Base-by-base conservation (phyloP, 2,329 filamentous ascomycete genomes). In the Phyllosticta citribraziliensis region DNA sequence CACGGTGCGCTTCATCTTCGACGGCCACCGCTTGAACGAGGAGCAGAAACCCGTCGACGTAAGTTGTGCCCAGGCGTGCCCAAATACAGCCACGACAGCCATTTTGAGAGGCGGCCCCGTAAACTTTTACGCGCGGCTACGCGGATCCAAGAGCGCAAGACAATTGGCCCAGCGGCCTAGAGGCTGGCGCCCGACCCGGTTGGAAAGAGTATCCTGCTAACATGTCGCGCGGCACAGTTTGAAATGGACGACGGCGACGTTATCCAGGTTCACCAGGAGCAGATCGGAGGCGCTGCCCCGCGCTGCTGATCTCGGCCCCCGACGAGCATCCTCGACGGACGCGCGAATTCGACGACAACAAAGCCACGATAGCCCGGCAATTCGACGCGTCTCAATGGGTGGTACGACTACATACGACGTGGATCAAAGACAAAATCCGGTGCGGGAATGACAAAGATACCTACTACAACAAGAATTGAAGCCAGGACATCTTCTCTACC, bases 171-270 rank as follows among this genome's bases (percentile, higher is more conserved):
- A 30, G 27, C 27, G 9, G 5, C 6, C 25, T 30, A 10, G 9
- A 30, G 27, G 6, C 27, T 30, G 27, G 27, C 27, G 27, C 9
- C 27, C 27, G 8, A 30, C 27, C 27, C 27, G 27, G 6, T 2
- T 30, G 27, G 9, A 30, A 4, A 6, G 27, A 30, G 27, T 30
- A 30, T 6, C 6, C 27, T 30, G 27, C 58, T 62, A 24, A 61
- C n/a, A 47, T 27, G 22, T 51, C 25, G 35, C 9, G 8, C 57
- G 47, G 53, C 63, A 58, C 69, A 97, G 94, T 87, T 97, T 60
- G 94, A 97, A 64, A 99, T 99, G 94, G 80, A 86, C 66, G 94
- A 99, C 68, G 93, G 94, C 40, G 94, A 99, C 71, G 95, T 90
- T 0, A 86, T 99, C 25, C 94, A 99, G 72, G 94, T 99, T 25